These are phyloP conservation scores for Globisporangium nunn DNA, from an alignment of 352 stramenopile species.

Conservation along the genomic window DNA sequence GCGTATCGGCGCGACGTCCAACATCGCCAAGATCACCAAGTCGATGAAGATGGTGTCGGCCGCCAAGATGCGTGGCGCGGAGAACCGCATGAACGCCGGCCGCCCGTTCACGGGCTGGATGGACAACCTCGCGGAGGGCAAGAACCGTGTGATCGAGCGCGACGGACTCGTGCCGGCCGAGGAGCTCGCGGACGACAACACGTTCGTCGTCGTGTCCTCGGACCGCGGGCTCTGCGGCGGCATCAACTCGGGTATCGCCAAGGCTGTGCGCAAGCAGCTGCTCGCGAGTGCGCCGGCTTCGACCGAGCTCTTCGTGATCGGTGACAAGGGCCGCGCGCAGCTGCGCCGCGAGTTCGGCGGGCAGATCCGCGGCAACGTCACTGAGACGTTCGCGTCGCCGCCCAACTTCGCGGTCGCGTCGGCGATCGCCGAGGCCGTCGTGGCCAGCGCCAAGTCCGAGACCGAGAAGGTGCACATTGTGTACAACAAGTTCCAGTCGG, in stretches of 20 bases:
- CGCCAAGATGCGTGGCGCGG: slow-evolving; percentile 97
- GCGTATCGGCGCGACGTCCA: slow-evolving; percentile 97
- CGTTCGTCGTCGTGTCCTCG: slow-evolving; percentile 95
- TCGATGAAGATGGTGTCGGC: slow-evolving; percentile 99
- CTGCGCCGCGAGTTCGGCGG: slow-evolving; percentile 79
- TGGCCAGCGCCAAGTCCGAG: slow-evolving; percentile 63
- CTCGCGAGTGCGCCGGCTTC: slow-evolving; percentile 40
- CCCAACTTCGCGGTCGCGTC: slow-evolving; percentile 92
- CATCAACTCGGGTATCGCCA: slow-evolving; percentile 96
- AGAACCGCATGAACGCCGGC: slow-evolving; percentile 83
- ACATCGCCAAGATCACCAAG: slow-evolving; percentile 99
- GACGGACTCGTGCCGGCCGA: slow-evolving; percentile 81
- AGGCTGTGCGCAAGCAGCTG: slow-evolving; percentile 84
- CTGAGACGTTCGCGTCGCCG: slow-evolving; percentile 68
- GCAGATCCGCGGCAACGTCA: slow-evolving; percentile 69
- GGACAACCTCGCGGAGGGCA: slow-evolving; percentile 72
- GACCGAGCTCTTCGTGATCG: slow-evolving; percentile 91
- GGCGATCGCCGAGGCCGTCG: slow-evolving; percentile 86
- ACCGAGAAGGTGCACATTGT: slow-evolving; percentile 94
- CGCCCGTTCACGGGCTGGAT: slow-evolving; percentile 81
- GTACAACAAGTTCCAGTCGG: slow-evolving; percentile 97
- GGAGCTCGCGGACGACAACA: slow-evolving; percentile 79
- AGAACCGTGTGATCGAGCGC: slow-evolving; percentile 78
- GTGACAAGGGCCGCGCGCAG: slow-evolving; percentile 95
- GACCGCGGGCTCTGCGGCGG: slow-evolving; percentile 98